Conservation (phyloP, 208 protist species). For the Trichomonas gallinae region DNA sequence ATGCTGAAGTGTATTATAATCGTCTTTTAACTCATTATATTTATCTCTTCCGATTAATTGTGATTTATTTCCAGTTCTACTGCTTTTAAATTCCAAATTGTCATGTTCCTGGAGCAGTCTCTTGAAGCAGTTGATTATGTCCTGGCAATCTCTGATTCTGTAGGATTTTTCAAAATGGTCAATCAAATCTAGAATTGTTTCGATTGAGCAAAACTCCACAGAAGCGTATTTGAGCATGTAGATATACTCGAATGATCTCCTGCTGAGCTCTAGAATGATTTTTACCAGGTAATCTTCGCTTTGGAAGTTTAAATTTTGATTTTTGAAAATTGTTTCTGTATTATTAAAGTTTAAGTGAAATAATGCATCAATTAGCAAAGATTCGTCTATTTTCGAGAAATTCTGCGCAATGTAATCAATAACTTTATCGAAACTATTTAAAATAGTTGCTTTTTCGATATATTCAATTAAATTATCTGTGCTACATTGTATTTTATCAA, state of each 20-base stretch:
- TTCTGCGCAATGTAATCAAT: background rate
- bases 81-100: background rate
- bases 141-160: background rate
- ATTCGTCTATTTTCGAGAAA: background rate
- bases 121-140: background rate
- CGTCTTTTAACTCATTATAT: background rate
- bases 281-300: background rate
- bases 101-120: background rate
- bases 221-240: background rate
- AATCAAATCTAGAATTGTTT: background rate
- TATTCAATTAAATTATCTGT: background rate
- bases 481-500: background rate
- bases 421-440: background rate
- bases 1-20: background rate
- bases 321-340: background rate
- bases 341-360: background rate
- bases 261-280: background rate
- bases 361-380: background rate
- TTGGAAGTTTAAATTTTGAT: background rate
- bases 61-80: background rate
- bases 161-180: background rate
- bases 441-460: background rate
- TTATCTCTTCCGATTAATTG: background rate
- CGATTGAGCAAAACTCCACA: background rate
- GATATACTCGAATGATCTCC: background rate